Conservation (phyloP, 1,284 basidiomycete species). For the Trametes hirsuta region DNA sequence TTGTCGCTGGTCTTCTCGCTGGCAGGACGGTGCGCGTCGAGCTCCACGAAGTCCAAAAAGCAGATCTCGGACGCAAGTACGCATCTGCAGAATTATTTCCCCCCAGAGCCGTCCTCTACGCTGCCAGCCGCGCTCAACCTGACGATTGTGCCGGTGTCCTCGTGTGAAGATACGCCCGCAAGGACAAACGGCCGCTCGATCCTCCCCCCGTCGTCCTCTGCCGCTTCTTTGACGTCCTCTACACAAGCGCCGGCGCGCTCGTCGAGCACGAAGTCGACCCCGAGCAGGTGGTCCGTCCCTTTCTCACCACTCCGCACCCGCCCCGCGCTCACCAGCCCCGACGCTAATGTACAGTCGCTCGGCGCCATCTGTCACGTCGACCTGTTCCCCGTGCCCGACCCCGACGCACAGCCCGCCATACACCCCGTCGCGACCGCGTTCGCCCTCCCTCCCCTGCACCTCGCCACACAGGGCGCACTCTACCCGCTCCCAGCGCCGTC, state of each 20-base stretch:
- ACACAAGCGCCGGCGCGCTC: slow-evolving; percentile 32
- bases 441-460: too few relatives aligned
- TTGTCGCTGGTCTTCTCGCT: slow-evolving; percentile 3
- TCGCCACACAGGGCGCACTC: too few relatives aligned
- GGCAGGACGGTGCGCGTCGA: slow-evolving; percentile 14
- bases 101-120: not conserved
- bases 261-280: slow-evolving; percentile 40
- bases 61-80: slow-evolving; percentile 24
- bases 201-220: slow-evolving; percentile 46
- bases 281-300: too few relatives aligned
- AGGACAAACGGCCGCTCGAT: slow-evolving; percentile 46
- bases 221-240: slow-evolving; percentile 31
- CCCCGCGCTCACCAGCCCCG: too few relatives aligned
- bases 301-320: too few relatives aligned
- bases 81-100: not conserved
- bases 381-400: too few relatives aligned
- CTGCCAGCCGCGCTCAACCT: not conserved
- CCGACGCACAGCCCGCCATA: too few relatives aligned
- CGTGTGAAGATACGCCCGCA: slow-evolving; percentile 37
- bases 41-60: slow-evolving; percentile 23
- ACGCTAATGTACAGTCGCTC: too few relatives aligned
- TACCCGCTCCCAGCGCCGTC: too few relatives aligned
- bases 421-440: too few relatives aligned
- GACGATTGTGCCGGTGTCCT: not conserved
- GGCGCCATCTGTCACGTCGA: too few relatives aligned